These are phyloP conservation scores for Spathaspora hagerdaliae DNA, from an alignment of 805 yeast species.

Conservation along the genomic window DNA sequence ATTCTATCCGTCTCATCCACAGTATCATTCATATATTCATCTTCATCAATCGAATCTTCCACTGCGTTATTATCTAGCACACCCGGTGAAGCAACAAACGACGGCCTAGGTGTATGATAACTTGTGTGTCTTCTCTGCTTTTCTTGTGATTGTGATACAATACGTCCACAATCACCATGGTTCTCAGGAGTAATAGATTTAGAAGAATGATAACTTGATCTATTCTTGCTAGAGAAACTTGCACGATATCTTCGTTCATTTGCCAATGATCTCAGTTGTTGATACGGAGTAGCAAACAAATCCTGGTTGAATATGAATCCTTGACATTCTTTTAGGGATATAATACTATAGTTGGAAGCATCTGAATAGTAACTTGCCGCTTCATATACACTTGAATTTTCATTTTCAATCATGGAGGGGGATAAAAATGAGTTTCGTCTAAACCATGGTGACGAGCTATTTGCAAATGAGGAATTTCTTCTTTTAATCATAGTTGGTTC, in stretches of 20 bases:
- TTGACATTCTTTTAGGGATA: constrained; percentile 58
- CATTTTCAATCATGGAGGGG: constrained; percentile 52
- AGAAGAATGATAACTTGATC: not conserved
- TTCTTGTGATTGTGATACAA: not conserved
- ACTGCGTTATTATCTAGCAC: constrained; percentile 11
- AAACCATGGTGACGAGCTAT: constrained; percentile 49
- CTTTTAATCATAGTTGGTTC: constrained; percentile 12
- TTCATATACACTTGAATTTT: constrained; percentile 53
- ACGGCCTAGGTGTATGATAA: constrained; percentile 21
- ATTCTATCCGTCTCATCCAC: constrained; percentile 2
- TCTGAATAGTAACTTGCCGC: constrained; percentile 26
- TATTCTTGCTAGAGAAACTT: not conserved
- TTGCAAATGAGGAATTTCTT: constrained; percentile 24
- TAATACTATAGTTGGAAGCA: constrained; percentile 24
- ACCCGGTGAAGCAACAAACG: constrained; percentile 7
- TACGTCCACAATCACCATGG: not conserved
- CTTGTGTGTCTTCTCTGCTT: constrained; percentile 27
- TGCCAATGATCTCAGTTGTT: constrained; percentile 44
- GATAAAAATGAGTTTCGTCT: constrained; percentile 57
- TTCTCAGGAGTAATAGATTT: not conserved
- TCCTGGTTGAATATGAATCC: constrained; percentile 79
- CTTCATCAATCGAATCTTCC: constrained; percentile 13
- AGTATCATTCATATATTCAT: constrained; percentile 2
- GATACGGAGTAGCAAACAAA: constrained; percentile 66
- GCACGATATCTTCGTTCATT: constrained; percentile 27